Evolutionary conservation across 139 green algal genomes (phyloP).

Genomic region (Chlorella sp.): DNA sequence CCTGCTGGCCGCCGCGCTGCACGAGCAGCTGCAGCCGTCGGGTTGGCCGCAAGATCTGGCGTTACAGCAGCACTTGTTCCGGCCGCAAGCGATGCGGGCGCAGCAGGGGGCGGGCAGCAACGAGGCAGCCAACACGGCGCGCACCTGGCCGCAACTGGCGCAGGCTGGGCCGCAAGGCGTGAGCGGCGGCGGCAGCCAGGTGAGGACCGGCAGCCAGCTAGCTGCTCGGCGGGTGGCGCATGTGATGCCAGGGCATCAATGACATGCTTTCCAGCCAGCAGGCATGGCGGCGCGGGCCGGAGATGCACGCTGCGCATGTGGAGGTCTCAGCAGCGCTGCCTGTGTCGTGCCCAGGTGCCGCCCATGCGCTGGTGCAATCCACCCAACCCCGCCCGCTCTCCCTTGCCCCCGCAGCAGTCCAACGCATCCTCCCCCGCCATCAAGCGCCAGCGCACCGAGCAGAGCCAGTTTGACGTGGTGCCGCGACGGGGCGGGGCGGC

Average conservation of each 20-base stretch:
- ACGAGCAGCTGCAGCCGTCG: not conserved
- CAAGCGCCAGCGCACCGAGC: slow-evolving; percentile 18
- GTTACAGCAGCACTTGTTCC: slow-evolving; percentile 2
- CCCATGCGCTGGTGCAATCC: not conserved
- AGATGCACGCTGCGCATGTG: too few species aligned
- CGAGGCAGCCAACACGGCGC: not conserved
- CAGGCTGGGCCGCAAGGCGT: not conserved
- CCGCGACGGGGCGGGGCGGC: not conserved
- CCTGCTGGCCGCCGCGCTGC: slow-evolving; percentile 5
- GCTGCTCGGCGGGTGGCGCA: not conserved
- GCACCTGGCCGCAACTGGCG: not conserved
- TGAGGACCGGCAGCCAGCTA: not conserved
- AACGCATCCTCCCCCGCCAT: not conserved
- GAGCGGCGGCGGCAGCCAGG: not conserved
- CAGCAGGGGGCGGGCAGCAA: not conserved
- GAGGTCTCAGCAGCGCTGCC: not conserved
- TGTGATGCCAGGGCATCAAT: not conserved
- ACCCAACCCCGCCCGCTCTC: not conserved
- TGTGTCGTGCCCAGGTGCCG: not conserved
- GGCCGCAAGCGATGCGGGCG: not conserved
- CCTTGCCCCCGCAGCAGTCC: not conserved
- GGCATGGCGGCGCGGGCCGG: too few species aligned
- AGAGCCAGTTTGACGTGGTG: not conserved
- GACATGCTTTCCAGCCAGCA: too few species aligned
- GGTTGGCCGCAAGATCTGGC: not conserved